A percentile compares a stretch with the other conserved stretches of the same genome.
Evolutionary conservation across 371 early-diverging fungal species (phyloP).

Genomic region (Encephalitozoon romaleae): DNA sequence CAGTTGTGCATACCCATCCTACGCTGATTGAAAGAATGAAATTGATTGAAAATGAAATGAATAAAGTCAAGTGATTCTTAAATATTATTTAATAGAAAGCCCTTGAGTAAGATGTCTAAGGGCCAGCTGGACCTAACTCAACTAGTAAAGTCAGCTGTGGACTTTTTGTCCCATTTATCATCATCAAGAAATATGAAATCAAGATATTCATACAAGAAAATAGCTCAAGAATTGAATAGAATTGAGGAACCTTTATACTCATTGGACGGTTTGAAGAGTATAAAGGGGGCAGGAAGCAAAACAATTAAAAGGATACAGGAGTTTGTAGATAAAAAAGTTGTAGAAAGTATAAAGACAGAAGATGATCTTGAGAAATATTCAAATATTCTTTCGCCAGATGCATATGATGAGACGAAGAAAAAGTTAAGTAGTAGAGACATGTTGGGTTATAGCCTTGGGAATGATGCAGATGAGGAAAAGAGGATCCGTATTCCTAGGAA

Average conservation of each 20-base stretch:
- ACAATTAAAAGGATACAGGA: not conserved
- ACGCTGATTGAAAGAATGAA: slow-evolving; percentile 76
- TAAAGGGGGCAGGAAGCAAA: not conserved
- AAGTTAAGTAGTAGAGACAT: not conserved
- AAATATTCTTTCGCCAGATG: not conserved
- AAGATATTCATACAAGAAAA: not conserved
- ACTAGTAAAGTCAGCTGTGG: not conserved
- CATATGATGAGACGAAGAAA: not conserved
- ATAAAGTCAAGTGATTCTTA: slow-evolving; percentile 29
- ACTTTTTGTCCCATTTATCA: not conserved
- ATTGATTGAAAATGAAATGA: slow-evolving; percentile 62
- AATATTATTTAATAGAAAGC: not conserved
- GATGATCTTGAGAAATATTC: not conserved
- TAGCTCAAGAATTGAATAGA: not conserved
- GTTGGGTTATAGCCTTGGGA: not conserved
- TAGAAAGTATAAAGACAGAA: not conserved
- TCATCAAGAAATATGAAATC: not conserved
- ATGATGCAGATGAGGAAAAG: no score
- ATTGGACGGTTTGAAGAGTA: not conserved
- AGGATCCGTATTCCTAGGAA: not conserved
- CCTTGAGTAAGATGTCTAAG: not conserved
- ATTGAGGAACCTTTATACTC: not conserved
- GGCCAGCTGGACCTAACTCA: not conserved
- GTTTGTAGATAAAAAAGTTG: not conserved
- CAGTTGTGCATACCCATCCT: slow-evolving; percentile 84